Percentiles rank a stretch among this genome's conserved stretches.
Evolutionary conservation across 2,329 filamentous ascomycete genomes (phyloP).

Genomic region (Leptographium radiaticola): DNA sequence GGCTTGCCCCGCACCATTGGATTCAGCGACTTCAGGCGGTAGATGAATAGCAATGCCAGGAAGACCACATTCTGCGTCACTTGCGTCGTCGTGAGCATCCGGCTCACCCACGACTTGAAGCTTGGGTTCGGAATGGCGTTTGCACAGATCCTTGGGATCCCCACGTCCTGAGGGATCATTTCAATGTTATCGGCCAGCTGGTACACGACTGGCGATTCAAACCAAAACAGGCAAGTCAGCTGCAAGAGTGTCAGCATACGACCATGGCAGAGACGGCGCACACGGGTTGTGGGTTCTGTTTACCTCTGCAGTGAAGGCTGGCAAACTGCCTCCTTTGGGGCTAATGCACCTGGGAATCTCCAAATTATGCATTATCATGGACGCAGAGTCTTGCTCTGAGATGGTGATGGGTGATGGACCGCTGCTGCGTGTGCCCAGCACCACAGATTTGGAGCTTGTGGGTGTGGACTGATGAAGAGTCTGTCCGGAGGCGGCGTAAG

Average conservation of each 20-base stretch:
- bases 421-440: neutral
- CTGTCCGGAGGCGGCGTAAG: constrained; percentile 14
- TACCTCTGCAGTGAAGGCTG: constrained; percentile 76
- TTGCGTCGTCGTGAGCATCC: constrained; percentile 83
- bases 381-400: constrained; percentile 24
- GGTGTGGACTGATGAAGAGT: constrained; percentile 26
- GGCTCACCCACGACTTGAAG: constrained; percentile 89
- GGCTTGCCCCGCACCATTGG: constrained; percentile 79
- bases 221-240: constrained; percentile 97
- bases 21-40: constrained; percentile 82
- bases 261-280: neutral
- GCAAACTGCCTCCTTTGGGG: constrained; percentile 58
- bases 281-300: constrained; percentile 10
- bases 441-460: constrained; percentile 10
- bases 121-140: constrained; percentile 66
- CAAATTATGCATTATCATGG: constrained; percentile 45
- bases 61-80: constrained; percentile 93
- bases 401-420: constrained; percentile 16
- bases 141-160: constrained; percentile 43
- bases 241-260: constrained; percentile 22
- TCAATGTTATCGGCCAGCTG: constrained; percentile 55
- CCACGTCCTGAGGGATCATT: constrained; percentile 23
- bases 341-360: constrained; percentile 68
- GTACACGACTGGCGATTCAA: constrained; percentile 73
- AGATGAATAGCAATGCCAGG: constrained; percentile 81